Base-by-base conservation (phyloP, 2,329 filamentous ascomycete species). In the Colletotrichum limetticola region DNA sequence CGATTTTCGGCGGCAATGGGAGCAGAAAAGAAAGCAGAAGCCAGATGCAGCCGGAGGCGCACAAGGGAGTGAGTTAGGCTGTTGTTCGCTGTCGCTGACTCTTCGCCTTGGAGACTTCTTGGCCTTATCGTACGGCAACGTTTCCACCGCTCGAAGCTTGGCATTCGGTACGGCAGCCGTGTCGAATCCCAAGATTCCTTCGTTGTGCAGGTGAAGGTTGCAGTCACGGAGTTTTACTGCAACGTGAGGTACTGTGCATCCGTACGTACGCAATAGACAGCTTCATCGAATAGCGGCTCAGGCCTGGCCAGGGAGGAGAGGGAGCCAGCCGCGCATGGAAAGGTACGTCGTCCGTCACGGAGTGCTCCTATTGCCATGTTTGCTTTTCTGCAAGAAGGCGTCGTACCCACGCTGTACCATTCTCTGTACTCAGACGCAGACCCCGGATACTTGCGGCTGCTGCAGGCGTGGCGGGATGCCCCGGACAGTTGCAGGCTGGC, bases 71-170 rank as follows among this genome's bases (percentile, higher is more conserved):
- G 46, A 19, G 19, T 22, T 19, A 7, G 37, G 19, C 19, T 49
- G 46, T n/a, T 62, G 26, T 62, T 46, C 60, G 19, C 60, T 46
- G 26, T 14, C 42, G 42, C 26, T 28, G 42, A 11, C 14, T 30
- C 12, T 32, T 58, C 52, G 68, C 26, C 59, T 46, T 42, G 32
- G 35, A 14, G 52, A 52, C 5, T 8, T 55, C 70, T 69, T 72
- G 70, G 66, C 70, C 53, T 59, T 55, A 55, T 68, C 65, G 57
- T 16, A 53, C 53, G 58, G 70, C 70, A 64, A 63, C 9, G 66
- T 69, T 69, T 28, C 66, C 70, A 56, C 46, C 49, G 22, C n/a
- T 12, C 14, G n/a, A 55, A 4, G 61, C 61, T 64, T 64, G 49
- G 61, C 61, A 19, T n/a, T 64, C 30, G 61, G 30, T 42, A 64